A percentile compares a stretch with the other conserved stretches of the same genome.
Evolutionary conservation across 768 basidiomycete species (phyloP).

Genomic region (Pulveroboletus sp.): DNA sequence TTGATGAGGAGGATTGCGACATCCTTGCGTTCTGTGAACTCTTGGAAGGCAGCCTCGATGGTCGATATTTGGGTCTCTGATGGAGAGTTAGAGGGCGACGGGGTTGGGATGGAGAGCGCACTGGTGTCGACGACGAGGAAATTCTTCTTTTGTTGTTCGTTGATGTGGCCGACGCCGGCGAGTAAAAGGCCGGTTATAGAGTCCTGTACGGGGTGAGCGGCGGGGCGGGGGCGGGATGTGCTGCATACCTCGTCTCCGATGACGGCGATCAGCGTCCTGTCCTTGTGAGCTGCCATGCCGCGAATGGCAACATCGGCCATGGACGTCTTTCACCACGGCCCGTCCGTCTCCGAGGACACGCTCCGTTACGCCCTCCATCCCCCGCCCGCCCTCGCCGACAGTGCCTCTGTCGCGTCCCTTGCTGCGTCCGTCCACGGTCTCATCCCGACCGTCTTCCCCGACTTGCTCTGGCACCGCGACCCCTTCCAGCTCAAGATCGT

Average conservation of each 20-base stretch:
- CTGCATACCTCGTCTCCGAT: constrained; percentile 90
- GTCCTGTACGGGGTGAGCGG: constrained; percentile 54
- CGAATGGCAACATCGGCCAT: constrained; percentile 32
- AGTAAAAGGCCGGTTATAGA: constrained; percentile 94
- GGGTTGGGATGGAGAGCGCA: constrained; percentile 38
- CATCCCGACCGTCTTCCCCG: constrained; percentile 51
- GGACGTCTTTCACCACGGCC: constrained; percentile 72
- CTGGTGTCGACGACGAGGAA: constrained; percentile 94
- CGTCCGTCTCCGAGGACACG: constrained; percentile 82
- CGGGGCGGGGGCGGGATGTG: background rate
- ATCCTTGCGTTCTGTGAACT: constrained; percentile 91
- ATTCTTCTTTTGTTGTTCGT: constrained; percentile 92
- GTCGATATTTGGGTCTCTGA: constrained; percentile 86
- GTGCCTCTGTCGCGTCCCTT: constrained; percentile 56
- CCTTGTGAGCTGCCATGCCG: constrained; percentile 60
- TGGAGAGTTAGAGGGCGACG: constrained; percentile 9
- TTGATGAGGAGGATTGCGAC: constrained; percentile 97
- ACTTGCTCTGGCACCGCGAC: constrained; percentile 83
- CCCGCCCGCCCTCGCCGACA: constrained; percentile 48
- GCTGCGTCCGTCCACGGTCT: constrained; percentile 62
- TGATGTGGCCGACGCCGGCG: constrained; percentile 91
- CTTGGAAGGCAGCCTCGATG: constrained; percentile 90
- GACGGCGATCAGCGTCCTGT: constrained; percentile 86
- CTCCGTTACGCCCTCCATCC: constrained; percentile 75
- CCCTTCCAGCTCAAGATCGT: constrained; percentile 73